Evolutionary conservation across 495 filamentous ascomycete genomes (phyloP).

Genomic region (Penicillium simplicissimum): DNA sequence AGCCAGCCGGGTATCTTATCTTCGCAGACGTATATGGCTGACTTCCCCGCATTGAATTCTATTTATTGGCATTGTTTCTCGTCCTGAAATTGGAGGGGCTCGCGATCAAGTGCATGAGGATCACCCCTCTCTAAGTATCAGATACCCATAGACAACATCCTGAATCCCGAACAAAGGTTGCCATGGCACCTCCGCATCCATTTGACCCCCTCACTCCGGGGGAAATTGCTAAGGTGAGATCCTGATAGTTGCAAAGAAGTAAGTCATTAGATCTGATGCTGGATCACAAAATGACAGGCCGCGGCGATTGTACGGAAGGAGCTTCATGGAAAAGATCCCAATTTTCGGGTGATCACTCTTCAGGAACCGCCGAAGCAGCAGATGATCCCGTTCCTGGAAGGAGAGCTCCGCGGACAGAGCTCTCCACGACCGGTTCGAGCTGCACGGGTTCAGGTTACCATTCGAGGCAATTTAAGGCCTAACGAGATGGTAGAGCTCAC

Average conservation of each 20-base stretch:
- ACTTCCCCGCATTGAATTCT: not conserved
- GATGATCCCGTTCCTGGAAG: slow-evolving; percentile 30
- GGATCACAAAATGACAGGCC: slow-evolving; percentile 6
- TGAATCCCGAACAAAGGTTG: not conserved
- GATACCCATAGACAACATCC: not conserved
- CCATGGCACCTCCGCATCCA: slow-evolving; percentile 21
- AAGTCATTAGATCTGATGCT: not conserved
- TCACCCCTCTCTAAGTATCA: not conserved
- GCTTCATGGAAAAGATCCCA: slow-evolving; percentile 6
- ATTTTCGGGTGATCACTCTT: slow-evolving; percentile 30
- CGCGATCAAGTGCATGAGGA: not conserved
- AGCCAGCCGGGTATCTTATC: not conserved
- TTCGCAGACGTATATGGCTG: not conserved
- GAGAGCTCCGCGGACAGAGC: slow-evolving; percentile 16
- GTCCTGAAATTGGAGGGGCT: not conserved
- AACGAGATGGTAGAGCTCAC: slow-evolving; percentile 22
- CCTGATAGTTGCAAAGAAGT: not conserved
- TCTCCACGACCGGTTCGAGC: slow-evolving; percentile 16
- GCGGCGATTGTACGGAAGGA: slow-evolving; percentile 13
- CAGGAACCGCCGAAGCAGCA: slow-evolving; percentile 30
- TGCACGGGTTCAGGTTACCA: slow-evolving; percentile 25
- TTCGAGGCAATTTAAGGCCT: slow-evolving; percentile 7
- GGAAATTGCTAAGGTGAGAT: slow-evolving; percentile 27
- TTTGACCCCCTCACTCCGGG: slow-evolving; percentile 28
- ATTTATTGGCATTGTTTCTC: not conserved